Conservation (phyloP, 2,329 filamentous ascomycete species). For the Harringtonia aguacate region DNA sequence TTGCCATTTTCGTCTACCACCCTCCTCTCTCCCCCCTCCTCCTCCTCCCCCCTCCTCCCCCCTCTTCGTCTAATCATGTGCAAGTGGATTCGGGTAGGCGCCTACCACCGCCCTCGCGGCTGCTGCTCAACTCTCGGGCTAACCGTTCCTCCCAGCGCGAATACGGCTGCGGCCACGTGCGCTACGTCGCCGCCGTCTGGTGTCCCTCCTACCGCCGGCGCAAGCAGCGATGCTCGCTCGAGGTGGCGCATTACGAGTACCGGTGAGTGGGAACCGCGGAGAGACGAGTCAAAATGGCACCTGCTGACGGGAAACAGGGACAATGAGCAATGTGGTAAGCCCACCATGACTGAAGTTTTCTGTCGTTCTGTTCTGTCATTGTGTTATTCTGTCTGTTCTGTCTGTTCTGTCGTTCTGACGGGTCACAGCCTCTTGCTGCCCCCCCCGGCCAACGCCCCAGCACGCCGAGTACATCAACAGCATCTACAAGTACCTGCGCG, state of each 20-base stretch:
- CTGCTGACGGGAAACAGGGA: too few relatives aligned
- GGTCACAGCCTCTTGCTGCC: not conserved
- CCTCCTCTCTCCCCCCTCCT: not conserved
- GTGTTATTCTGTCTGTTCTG: not conserved
- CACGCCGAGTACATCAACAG: constrained; percentile 1
- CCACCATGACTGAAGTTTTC: not conserved
- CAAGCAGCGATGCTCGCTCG: constrained; percentile 1
- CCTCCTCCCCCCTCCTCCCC: not conserved
- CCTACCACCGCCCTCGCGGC: not conserved
- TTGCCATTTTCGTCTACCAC: too few relatives aligned
- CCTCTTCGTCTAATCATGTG: not conserved
- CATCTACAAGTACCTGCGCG: constrained; percentile 3
- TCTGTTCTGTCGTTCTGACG: not conserved
- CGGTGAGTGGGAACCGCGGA: not conserved
- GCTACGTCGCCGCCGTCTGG: constrained; percentile 21
- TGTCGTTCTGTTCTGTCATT: not conserved
- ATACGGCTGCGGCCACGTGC: constrained; percentile 20
- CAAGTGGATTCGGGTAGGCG: constrained; percentile 3
- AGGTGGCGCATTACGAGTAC: constrained; percentile 1
- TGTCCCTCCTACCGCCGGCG: constrained; percentile 10
- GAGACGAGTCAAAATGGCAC: not conserved
- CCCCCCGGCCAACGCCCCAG: not conserved
- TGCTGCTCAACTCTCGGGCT: not conserved
- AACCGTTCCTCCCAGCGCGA: constrained; percentile 11
- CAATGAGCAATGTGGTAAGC: constrained; percentile 1